Conservation (phyloP, 768 basidiomycete genomes). For the Kwoniella sp. region DNA sequence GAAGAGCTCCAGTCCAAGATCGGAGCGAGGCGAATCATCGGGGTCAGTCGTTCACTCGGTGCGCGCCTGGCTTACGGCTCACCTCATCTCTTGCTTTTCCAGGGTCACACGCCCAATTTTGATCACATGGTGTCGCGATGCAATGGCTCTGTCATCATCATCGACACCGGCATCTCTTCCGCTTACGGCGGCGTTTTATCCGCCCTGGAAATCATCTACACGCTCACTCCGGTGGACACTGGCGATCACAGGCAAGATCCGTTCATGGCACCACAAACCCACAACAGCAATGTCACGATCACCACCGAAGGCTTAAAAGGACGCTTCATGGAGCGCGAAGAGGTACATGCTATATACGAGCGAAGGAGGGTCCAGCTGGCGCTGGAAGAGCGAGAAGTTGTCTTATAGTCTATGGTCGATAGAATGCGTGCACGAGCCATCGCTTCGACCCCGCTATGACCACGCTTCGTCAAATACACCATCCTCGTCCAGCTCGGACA, state of each 20-base stretch:
- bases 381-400: constrained; percentile 9
- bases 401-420: neutral
- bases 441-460: neutral
- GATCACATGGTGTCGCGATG: constrained; percentile 81
- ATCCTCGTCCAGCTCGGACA: constrained; percentile 41
- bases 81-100: neutral
- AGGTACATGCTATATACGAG: constrained; percentile 35
- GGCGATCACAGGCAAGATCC: constrained; percentile 31
- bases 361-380: constrained; percentile 20
- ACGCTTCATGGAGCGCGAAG: constrained; percentile 33
- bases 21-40: constrained; percentile 79
- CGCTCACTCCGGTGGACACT: constrained; percentile 60
- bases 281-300: neutral
- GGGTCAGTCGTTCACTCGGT: constrained; percentile 24
- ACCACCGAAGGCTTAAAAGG: constrained; percentile 8
- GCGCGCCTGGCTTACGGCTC: neutral
- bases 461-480: constrained; percentile 44
- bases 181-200: constrained; percentile 92
- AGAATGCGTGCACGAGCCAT: neutral
- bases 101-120: constrained; percentile 93
- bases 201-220: constrained; percentile 80
- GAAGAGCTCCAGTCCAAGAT: constrained; percentile 67
- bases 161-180: constrained; percentile 94
- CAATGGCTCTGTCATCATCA: constrained; percentile 86
- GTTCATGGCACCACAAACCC: constrained; percentile 12